phyloP scores from a whole-genome alignment of 1,284 basidiomycete species.

The Tranzscheliella williamsii region DNA sequence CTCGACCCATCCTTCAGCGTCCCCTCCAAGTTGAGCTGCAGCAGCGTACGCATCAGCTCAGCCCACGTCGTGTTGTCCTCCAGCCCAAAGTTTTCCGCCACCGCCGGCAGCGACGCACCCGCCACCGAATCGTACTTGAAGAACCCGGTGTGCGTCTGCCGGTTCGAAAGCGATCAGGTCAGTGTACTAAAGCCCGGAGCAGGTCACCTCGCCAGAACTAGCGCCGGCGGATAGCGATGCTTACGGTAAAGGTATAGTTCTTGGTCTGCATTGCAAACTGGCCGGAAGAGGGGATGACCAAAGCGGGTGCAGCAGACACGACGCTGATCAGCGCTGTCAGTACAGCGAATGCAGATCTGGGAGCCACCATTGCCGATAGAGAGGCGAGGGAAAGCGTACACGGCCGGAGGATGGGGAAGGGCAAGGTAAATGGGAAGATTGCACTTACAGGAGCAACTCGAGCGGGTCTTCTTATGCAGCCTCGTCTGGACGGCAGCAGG shows the following conservation, averaged over 20 bases:
- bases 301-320: slow-evolving; percentile 18
- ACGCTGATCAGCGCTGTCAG: background rate
- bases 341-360: background rate
- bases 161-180: no score
- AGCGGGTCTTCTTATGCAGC: no score
- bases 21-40: slow-evolving; percentile 20
- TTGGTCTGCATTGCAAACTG: slow-evolving; percentile 24
- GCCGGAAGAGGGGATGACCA: slow-evolving; percentile 6
- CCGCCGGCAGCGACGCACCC: slow-evolving; percentile 22
- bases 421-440: no score
- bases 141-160: slow-evolving; percentile 28
- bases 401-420: no score
- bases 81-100: slow-evolving; percentile 40
- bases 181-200: no score
- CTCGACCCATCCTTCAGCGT: slow-evolving; percentile 10
- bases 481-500: no score
- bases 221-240: no score
- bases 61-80: slow-evolving; percentile 28
- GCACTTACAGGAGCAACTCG: no score
- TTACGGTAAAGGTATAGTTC: slow-evolving; percentile 25
- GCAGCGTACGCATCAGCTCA: slow-evolving; percentile 9
- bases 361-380: background rate
- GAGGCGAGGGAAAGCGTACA: background rate
- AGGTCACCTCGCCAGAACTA: no score
- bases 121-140: slow-evolving; percentile 31